Conservation (phyloP, 306 rosid species). For the Sphenostylis stenocarpa region DNA sequence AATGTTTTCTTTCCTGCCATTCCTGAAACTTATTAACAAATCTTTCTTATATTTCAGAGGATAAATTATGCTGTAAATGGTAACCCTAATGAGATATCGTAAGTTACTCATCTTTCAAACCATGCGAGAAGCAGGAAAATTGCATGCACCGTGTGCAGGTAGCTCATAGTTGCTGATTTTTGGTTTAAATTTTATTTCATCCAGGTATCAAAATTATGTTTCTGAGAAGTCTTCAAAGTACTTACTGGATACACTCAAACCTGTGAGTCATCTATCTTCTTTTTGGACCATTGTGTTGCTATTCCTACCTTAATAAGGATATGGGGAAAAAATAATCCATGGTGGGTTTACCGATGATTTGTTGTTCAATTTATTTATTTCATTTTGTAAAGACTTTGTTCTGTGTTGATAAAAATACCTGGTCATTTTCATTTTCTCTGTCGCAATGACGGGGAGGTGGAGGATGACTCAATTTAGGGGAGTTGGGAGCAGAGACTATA, state of each 20-base stretch:
- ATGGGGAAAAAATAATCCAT: not conserved
- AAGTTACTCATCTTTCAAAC: constrained; percentile 43
- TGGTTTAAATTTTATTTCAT: constrained; percentile 27
- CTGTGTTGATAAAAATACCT: not conserved
- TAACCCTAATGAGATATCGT: constrained; percentile 44
- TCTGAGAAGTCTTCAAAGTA: constrained; percentile 54
- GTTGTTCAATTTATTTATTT: constrained; percentile 9
- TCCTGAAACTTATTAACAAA: constrained; percentile 28
- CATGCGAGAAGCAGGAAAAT: constrained; percentile 2
- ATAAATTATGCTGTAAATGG: constrained; percentile 32
- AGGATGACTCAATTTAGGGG: not conserved
- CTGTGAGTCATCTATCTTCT: constrained; percentile 48
- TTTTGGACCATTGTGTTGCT: constrained; percentile 27
- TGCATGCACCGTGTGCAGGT: not conserved
- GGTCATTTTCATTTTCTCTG: constrained; percentile 6
- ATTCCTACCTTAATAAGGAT: constrained; percentile 15
- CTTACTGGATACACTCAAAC: constrained; percentile 60
- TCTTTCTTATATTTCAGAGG: constrained; percentile 49
- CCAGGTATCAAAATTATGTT: constrained; percentile 73
- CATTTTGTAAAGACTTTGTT: not conserved
- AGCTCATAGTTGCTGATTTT: constrained; percentile 17
- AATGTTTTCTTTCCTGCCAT: constrained; percentile 22
- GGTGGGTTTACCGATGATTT: not conserved
- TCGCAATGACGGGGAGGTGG: not conserved
- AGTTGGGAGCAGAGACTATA: not conserved